Evolutionary conservation across 345 rosid species (phyloP).

Genomic region (Hibiscus tridactylites): DNA sequence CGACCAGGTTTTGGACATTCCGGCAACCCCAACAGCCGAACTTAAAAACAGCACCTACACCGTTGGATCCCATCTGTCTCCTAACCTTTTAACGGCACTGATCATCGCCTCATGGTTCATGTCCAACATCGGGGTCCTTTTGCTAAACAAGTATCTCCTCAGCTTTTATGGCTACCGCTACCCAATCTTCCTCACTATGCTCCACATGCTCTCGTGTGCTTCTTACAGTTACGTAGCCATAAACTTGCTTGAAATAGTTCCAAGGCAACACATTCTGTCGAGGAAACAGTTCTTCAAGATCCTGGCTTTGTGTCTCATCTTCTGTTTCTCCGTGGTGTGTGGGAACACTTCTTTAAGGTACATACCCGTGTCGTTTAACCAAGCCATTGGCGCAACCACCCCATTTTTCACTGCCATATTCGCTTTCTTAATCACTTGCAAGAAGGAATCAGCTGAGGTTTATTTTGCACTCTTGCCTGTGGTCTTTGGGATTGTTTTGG

Average conservation of each 20-base stretch:
- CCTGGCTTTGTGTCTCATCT: slow-evolving; percentile 65
- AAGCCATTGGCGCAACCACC: slow-evolving; percentile 93
- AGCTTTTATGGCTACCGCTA: slow-evolving; percentile 80
- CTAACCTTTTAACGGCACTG: slow-evolving; percentile 51
- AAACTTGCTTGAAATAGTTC: slow-evolving; percentile 62
- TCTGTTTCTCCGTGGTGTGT: slow-evolving; percentile 91
- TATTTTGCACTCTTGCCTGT: slow-evolving; percentile 85
- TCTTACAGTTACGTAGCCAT: slow-evolving; percentile 71
- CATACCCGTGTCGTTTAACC: slow-evolving; percentile 92
- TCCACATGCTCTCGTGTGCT: slow-evolving; percentile 86
- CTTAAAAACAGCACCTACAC: slow-evolving; percentile 30
- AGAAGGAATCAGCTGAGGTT: slow-evolving; percentile 77
- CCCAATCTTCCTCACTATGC: slow-evolving; percentile 91
- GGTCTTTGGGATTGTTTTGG: slow-evolving; percentile 73
- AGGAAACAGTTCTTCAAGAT: slow-evolving; percentile 74
- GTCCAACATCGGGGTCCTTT: slow-evolving; percentile 93
- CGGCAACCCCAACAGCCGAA: slow-evolving; percentile 74
- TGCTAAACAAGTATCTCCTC: slow-evolving; percentile 93
- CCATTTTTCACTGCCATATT: slow-evolving; percentile 96
- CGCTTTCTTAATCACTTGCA: slow-evolving; percentile 84
- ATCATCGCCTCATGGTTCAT: slow-evolving; percentile 86
- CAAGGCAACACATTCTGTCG: slow-evolving; percentile 74
- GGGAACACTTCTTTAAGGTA: slow-evolving; percentile 91
- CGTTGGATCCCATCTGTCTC: slow-evolving; percentile 40
- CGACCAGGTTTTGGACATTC: slow-evolving; percentile 58